Evolutionary conservation across 306 rosid genomes (phyloP).

Genomic region (Oemleria cerasiformis): DNA sequence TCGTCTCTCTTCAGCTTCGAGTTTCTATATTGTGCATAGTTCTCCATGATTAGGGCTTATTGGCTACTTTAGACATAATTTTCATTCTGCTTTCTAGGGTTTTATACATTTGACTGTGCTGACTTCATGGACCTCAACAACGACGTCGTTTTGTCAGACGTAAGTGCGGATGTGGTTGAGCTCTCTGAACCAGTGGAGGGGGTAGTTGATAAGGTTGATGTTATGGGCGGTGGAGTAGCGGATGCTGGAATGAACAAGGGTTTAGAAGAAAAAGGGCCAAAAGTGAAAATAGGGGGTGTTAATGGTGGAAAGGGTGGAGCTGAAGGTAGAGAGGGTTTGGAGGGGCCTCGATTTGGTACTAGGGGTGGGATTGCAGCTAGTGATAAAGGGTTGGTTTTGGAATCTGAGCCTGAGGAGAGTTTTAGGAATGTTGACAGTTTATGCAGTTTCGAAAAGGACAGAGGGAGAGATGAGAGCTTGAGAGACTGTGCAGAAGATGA

Average conservation of each 20-base stretch:
- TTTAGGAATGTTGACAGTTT: constrained; percentile 13
- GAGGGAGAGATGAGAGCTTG: constrained; percentile 5
- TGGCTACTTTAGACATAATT: background rate
- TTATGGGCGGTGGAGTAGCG: background rate
- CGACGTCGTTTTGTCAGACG: constrained; percentile 40
- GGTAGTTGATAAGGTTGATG: background rate
- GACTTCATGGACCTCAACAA: constrained; percentile 42
- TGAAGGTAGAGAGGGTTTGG: constrained; percentile 17
- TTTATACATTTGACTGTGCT: constrained; percentile 34
- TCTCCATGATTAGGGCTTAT: constrained; percentile 25
- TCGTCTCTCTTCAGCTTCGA: background rate
- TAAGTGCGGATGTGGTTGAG: constrained; percentile 30
- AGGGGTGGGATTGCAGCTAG: constrained; percentile 6
- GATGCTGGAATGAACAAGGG: constrained; percentile 20
- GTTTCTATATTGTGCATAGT: background rate
- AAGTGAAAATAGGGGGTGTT: background rate
- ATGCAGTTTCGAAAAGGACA: background rate
- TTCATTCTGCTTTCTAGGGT: constrained; percentile 28
- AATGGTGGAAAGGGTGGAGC: too few species aligned
- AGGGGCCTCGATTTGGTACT: constrained; percentile 14
- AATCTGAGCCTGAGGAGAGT: constrained; percentile 12
- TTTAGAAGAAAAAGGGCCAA: constrained; percentile 14
- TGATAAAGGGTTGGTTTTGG: constrained; percentile 24
- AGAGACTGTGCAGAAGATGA: constrained; percentile 7
- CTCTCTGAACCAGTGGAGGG: constrained; percentile 17